Percentiles rank a stretch among this genome's conserved stretches.
These are phyloP conservation scores for Neofusicoccum laricinum DNA, from an alignment of 2,329 filamentous ascomycete species.

Conservation along the genomic window DNA sequence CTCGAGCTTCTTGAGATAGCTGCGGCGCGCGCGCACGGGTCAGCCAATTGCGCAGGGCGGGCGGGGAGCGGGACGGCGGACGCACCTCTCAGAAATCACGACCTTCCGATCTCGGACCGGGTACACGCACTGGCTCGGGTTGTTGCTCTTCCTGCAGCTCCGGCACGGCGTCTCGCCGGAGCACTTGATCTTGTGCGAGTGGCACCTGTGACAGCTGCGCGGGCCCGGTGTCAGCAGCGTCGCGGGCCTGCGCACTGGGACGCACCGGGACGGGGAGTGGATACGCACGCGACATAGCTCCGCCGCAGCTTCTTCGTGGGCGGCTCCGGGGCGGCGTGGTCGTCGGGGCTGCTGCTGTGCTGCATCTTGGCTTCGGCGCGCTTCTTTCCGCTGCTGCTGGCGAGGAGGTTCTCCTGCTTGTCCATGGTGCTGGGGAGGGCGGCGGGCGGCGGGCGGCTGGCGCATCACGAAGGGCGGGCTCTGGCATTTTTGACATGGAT, in stretches of 20 bases:
- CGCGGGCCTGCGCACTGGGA: too few relatives aligned
- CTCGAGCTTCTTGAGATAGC: conserved; percentile 24
- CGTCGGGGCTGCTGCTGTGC: conserved; percentile 3
- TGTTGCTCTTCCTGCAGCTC: conserved; percentile 22
- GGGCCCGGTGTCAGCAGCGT: background rate
- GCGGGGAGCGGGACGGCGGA: background rate
- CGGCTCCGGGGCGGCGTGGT: conserved; percentile 2
- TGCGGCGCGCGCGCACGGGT: background rate
- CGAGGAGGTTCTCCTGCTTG: conserved; percentile 1
- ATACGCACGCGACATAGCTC: conserved; percentile 16
- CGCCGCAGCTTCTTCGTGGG: conserved; percentile 14
- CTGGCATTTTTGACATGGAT: background rate
- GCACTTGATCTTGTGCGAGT: conserved; percentile 27
- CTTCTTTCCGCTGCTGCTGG: conserved; percentile 11
- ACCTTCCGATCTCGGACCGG: conserved; percentile 24
- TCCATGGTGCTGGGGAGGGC: background rate
- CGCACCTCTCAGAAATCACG: conserved; percentile 23
- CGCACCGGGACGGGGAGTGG: too few relatives aligned
- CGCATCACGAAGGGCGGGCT: background rate
- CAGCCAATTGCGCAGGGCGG: background rate
- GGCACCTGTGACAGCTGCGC: conserved; percentile 24
- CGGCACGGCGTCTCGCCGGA: conserved; percentile 25
- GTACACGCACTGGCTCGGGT: conserved; percentile 20
- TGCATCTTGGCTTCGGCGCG: conserved; percentile 1
- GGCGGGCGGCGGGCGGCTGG: background rate